Conservation (phyloP, 345 rosid species). For the Melastoma malabathricum region DNA sequence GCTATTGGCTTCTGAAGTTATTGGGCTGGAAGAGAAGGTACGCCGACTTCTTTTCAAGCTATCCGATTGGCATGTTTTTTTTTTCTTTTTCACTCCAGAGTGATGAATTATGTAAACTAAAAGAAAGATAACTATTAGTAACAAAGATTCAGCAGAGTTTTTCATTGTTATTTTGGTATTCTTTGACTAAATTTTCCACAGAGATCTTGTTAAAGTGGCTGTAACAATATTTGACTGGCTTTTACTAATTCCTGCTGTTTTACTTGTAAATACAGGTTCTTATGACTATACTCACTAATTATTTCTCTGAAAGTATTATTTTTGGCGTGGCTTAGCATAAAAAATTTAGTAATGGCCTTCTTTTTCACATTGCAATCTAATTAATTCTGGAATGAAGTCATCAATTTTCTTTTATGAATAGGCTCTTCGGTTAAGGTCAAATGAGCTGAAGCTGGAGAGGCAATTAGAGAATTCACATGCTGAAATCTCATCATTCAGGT, state of each 20-base stretch:
- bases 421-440: slow-evolving; percentile 94
- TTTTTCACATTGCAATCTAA: too few species aligned
- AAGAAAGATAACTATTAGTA: too few species aligned
- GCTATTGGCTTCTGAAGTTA: slow-evolving; percentile 91
- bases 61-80: neutral
- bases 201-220: too few species aligned
- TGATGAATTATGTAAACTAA: too few species aligned
- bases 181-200: too few species aligned
- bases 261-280: neutral
- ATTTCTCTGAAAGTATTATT: neutral
- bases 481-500: slow-evolving; percentile 66
- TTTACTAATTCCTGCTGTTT: too few species aligned
- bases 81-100: too few species aligned
- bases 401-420: slow-evolving; percentile 13
- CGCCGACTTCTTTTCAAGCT: slow-evolving; percentile 1
- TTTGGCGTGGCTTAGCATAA: too few species aligned
- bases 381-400: neutral
- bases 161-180: too few species aligned
- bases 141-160: too few species aligned
- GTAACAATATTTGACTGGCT: too few species aligned
- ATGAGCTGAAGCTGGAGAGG: slow-evolving; percentile 90
- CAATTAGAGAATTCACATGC: slow-evolving; percentile 65
- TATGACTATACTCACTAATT: neutral
- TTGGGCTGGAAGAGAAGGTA: slow-evolving; percentile 99
- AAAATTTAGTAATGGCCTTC: too few species aligned